A percentile compares a stretch with the other conserved stretches of the same genome.
Conservation (phyloP, 2,329 filamentous ascomycete genomes). For the Xylaria sp. region DNA sequence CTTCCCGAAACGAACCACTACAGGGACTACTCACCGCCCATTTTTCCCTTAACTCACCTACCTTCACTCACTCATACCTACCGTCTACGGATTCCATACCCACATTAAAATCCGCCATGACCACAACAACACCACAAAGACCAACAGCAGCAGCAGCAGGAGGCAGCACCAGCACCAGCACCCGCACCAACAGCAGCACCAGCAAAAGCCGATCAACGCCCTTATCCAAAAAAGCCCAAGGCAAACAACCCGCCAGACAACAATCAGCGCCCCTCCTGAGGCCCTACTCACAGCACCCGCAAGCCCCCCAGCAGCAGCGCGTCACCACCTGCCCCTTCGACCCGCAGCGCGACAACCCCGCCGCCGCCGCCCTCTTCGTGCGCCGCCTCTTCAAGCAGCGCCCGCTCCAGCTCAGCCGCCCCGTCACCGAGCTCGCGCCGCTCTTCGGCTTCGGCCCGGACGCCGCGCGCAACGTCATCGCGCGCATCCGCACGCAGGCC, state of each 20-base stretch:
- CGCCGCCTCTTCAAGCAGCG: slow-evolving; percentile 18
- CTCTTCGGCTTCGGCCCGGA: slow-evolving; percentile 23
- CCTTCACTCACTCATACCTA: too few relatives aligned
- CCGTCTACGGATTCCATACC: too few relatives aligned
- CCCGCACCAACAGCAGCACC: too few relatives aligned
- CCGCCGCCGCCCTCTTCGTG: slow-evolving; percentile 17
- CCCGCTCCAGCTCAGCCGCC: slow-evolving; percentile 17
- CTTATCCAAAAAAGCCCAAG: too few relatives aligned
- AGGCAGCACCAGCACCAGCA: too few relatives aligned
- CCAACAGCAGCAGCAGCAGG: too few relatives aligned
- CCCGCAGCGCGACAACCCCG: slow-evolving; percentile 16
- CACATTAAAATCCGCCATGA: too few relatives aligned
- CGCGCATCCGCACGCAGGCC: slow-evolving; percentile 16
- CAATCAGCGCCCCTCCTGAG: not conserved
- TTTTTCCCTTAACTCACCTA: too few relatives aligned
- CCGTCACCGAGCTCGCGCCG: slow-evolving; percentile 19
- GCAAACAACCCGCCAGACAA: not conserved
- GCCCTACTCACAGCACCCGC: not conserved
- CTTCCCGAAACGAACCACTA: too few relatives aligned
- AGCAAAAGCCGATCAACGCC: too few relatives aligned
- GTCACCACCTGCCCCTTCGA: not conserved
- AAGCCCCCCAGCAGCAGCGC: not conserved
- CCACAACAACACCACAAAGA: too few relatives aligned
- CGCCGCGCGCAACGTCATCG: slow-evolving; percentile 12
- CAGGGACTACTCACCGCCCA: too few relatives aligned